Percentiles rank a stretch among this genome's conserved stretches.
These are phyloP conservation scores for Pugionium dolabratum DNA, from an alignment of 345 rosid genomes.

Conservation along the genomic window DNA sequence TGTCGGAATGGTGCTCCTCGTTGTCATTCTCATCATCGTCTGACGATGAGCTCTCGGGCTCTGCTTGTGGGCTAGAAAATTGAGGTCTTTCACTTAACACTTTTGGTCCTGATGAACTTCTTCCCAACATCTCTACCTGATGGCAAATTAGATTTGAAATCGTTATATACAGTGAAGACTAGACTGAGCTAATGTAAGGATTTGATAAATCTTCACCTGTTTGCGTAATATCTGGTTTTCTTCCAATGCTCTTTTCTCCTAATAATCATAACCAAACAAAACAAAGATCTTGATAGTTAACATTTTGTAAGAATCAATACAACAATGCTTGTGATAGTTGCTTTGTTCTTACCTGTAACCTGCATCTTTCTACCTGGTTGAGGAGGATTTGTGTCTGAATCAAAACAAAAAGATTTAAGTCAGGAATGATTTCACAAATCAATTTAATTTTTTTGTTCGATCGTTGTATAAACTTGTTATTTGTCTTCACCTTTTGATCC, in stretches of 20 bases:
- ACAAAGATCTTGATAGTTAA: constrained; percentile 9
- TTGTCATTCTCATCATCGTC: constrained; percentile 30
- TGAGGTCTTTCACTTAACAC: constrained; percentile 24
- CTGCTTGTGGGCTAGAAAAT: constrained; percentile 26
- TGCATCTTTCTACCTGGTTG: constrained; percentile 33
- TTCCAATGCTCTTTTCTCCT: constrained; percentile 41
- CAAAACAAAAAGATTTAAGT: constrained; percentile 13
- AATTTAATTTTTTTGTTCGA: too few species aligned
- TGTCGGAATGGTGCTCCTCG: constrained; percentile 35
- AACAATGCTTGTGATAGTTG: neutral
- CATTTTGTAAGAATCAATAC: neutral
- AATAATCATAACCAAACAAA: neutral
- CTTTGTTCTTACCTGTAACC: constrained; percentile 33
- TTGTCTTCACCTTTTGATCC: constrained; percentile 38
- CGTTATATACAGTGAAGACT: too few species aligned
- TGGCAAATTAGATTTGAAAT: neutral
- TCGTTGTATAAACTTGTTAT: neutral
- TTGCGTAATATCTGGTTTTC: constrained; percentile 39
- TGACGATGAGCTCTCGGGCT: constrained; percentile 38
- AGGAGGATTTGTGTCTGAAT: constrained; percentile 36
- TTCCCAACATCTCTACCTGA: constrained; percentile 40
- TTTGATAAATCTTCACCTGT: constrained; percentile 32
- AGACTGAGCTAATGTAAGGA: neutral
- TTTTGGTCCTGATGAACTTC: constrained; percentile 27
- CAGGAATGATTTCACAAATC: neutral